Evolutionary conservation across 2,329 filamentous ascomycete species (phyloP), one percentile per base, ranked within the genome.

Genomic region (Fusarium aywerte): DNA sequence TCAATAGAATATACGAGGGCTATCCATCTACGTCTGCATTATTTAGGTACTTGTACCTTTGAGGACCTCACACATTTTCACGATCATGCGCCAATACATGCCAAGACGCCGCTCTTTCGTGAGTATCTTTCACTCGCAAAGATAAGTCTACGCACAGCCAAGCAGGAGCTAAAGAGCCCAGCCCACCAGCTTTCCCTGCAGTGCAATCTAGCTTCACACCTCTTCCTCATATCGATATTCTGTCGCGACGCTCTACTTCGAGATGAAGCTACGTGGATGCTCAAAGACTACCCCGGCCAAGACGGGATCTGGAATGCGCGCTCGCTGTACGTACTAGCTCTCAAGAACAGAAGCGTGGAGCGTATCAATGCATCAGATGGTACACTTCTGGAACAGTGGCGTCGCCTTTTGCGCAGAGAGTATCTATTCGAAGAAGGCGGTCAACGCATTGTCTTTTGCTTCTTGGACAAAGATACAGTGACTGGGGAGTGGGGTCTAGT

Each of bases 381-480:
- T 1, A 73, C 73, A 5, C n/a, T 47, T 2, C 9, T 54, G 2
- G 75, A 77, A 16, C 77, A 79, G 50, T 77, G 75, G 76, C 45
- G 39, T 23, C 72, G 77, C 1, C 65, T 79, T 2, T 70, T 74
- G 56, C 74, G 76, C 2, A 70, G 78, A 10, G 77, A 79, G 25
- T 77, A 74, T 42, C 36, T 76, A 2, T 78, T 79, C 18, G 77
- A 79, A 36, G 70, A 79, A 10, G 75, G 74, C 2, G 77, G 77
- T 16, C 71, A 75, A 12, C 74, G 71, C 1, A 54, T 77, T 13
- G 16, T 79, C 3, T 70, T 79, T 8, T 73, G 77, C 6, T 78
- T 72, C 16, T 13, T 76, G 12, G 73, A 71, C 1, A 76, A 67
- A 16, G 55, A 75, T 12, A 36, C 52, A 4, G 18, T 13, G 3